These are phyloP conservation scores for Ogataea kodamae DNA, from an alignment of 805 yeast genomes.

Conservation along the genomic window DNA sequence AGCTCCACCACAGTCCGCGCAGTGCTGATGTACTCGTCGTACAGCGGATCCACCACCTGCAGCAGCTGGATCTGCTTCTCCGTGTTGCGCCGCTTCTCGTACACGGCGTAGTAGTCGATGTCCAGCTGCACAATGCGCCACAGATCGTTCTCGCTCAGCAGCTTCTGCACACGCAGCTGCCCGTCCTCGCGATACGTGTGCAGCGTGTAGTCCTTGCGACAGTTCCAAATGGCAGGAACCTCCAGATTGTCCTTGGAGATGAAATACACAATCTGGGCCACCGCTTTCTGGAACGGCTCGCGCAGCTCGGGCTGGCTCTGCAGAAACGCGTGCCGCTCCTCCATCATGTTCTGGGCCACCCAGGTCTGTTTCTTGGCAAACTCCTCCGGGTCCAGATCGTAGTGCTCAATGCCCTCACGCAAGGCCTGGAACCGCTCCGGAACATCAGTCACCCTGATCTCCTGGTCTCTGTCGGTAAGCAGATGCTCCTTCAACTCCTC, in stretches of 20 bases:
- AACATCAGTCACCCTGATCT: constrained; percentile 77
- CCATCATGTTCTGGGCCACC: constrained; percentile 64
- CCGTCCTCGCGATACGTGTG: constrained; percentile 43
- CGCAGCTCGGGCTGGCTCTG: constrained; percentile 32
- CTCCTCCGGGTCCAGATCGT: constrained; percentile 67
- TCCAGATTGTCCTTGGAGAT: constrained; percentile 77
- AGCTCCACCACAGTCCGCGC: constrained; percentile 70
- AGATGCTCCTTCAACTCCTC: constrained; percentile 87
- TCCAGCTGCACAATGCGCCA: constrained; percentile 90
- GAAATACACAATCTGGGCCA: constrained; percentile 66
- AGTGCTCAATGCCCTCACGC: constrained; percentile 62
- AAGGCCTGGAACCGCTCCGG: constrained; percentile 90
- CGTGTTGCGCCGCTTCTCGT: constrained; percentile 63
- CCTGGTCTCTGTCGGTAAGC: constrained; percentile 89
- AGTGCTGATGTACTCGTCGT: constrained; percentile 50
- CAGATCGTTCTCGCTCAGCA: constrained; percentile 75
- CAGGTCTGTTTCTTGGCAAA: constrained; percentile 72
- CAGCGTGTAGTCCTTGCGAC: constrained; percentile 84
- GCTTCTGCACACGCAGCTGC: constrained; percentile 45
- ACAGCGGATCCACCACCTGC: constrained; percentile 53
- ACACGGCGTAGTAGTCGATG: constrained; percentile 79
- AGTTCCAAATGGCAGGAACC: constrained; percentile 94
- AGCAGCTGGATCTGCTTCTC: constrained; percentile 53
- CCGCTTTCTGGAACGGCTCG: constrained; percentile 62
- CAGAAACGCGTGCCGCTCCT: constrained; percentile 50